Percentiles rank a stretch among this genome's conserved stretches.
Conservation (phyloP, 148 eudicot genomes). For the Tetragonia tetragonoides region DNA sequence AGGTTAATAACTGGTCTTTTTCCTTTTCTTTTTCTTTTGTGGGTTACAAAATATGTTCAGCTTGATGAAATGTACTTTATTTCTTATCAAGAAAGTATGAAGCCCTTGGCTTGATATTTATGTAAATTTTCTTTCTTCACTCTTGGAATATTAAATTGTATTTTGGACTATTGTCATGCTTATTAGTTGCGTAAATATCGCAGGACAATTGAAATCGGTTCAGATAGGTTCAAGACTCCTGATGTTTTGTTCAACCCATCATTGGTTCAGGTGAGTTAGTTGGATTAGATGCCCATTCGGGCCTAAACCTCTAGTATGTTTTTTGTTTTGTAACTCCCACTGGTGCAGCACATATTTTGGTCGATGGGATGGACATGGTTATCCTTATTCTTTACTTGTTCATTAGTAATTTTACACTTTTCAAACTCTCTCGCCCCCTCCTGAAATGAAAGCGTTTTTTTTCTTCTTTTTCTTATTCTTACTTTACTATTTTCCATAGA, state of each 20-base stretch:
- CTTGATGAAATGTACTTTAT: neutral
- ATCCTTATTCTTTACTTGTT: neutral
- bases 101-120: neutral
- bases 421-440: too few relatives aligned
- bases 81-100: neutral
- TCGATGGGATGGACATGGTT: neutral
- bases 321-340: neutral
- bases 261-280: slow-evolving; percentile 64
- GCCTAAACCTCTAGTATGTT: neutral
- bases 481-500: too few relatives aligned
- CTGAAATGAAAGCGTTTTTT: too few relatives aligned
- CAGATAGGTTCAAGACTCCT: slow-evolving; percentile 97
- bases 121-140: neutral
- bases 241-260: slow-evolving; percentile 96
- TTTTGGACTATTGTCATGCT: neutral
- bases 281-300: slow-evolving; percentile 1
- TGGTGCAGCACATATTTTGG: neutral
- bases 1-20: neutral
- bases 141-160: neutral
- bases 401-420: neutral
- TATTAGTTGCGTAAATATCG: slow-evolving; percentile 18
- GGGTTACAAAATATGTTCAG: too few relatives aligned
- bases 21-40: too few relatives aligned
- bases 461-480: too few relatives aligned
- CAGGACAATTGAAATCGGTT: slow-evolving; percentile 96